phyloP scores from a whole-genome alignment of 306 rosid genomes.

The Quercus suber region DNA sequence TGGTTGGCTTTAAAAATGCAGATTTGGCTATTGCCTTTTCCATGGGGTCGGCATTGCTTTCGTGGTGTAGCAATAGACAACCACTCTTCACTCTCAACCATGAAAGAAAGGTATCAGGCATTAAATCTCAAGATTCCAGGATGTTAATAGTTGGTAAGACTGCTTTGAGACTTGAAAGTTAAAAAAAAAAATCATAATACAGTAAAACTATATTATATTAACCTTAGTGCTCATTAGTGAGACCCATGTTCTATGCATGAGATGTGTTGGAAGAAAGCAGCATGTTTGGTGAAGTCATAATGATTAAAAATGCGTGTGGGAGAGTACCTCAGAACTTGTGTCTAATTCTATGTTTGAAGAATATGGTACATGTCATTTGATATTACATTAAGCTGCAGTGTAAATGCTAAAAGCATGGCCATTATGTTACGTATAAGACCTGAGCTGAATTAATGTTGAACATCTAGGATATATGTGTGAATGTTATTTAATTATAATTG shows the following conservation, averaged over 20 bases:
- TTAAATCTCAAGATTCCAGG: constrained; percentile 75
- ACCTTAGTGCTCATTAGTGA: constrained; percentile 70
- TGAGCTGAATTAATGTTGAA: constrained; percentile 24
- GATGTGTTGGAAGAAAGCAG: constrained; percentile 49
- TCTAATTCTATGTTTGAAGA: constrained; percentile 34
- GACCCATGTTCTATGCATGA: constrained; percentile 60
- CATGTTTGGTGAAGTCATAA: constrained; percentile 44
- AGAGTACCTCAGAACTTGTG: constrained; percentile 23
- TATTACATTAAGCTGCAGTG: constrained; percentile 22
- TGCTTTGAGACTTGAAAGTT: constrained; percentile 88
- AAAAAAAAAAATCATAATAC: constrained; percentile 47
- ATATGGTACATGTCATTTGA: constrained; percentile 33
- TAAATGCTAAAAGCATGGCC: constrained; percentile 22
- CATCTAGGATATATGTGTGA: constrained; percentile 1
- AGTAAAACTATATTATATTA: constrained; percentile 63
- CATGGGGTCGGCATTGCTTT: constrained; percentile 97
- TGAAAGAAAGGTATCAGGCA: constrained; percentile 95
- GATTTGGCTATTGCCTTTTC: constrained; percentile 96
- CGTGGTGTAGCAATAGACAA: constrained; percentile 94
- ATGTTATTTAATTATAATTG: not conserved
- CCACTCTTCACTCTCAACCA: constrained; percentile 75
- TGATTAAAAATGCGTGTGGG: constrained; percentile 36
- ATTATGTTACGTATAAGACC: constrained; percentile 6
- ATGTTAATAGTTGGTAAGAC: constrained; percentile 99
- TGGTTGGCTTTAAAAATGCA: constrained; percentile 99